phyloP scores from a whole-genome alignment of 2,329 filamentous ascomycete species.

The Penicillium sp. region DNA sequence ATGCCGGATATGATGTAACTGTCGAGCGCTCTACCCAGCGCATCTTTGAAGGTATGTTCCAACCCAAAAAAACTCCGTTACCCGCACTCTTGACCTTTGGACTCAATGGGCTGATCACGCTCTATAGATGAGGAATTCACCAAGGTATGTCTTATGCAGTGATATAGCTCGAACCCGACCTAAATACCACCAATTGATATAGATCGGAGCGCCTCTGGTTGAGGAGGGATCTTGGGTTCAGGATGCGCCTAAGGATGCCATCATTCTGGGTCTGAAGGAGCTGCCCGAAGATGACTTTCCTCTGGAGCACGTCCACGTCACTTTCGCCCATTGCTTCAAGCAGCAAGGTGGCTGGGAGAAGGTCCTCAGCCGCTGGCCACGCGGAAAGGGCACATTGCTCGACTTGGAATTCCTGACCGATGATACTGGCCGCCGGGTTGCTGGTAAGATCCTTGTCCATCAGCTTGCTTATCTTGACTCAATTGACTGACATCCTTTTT shows the following conservation, averaged over 20 bases:
- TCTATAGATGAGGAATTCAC: slow-evolving; percentile 37
- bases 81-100: neutral
- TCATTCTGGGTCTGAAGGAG: slow-evolving; percentile 77
- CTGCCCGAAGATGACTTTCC: slow-evolving; percentile 68
- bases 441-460: slow-evolving; percentile 28
- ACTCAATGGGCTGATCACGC: slow-evolving; percentile 13
- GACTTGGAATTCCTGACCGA: slow-evolving; percentile 87
- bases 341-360: slow-evolving; percentile 74
- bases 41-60: slow-evolving; percentile 52
- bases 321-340: slow-evolving; percentile 76
- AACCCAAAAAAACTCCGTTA: neutral
- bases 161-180: neutral
- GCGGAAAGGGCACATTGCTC: slow-evolving; percentile 72
- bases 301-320: slow-evolving; percentile 69
- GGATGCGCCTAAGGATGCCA: slow-evolving; percentile 64
- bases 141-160: slow-evolving; percentile 26
- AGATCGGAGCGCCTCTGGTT: slow-evolving; percentile 64
- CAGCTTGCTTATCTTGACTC: neutral
- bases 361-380: slow-evolving; percentile 75
- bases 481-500: slow-evolving; percentile 5
- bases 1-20: slow-evolving; percentile 67
- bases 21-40: slow-evolving; percentile 67
- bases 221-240: slow-evolving; percentile 64
- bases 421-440: slow-evolving; percentile 60
- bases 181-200: slow-evolving; percentile 53